Evolutionary conservation across 352 stramenopile species (phyloP), one percentile per base, ranked within the genome.

Genomic region (Phytophthora boehmeriae): DNA sequence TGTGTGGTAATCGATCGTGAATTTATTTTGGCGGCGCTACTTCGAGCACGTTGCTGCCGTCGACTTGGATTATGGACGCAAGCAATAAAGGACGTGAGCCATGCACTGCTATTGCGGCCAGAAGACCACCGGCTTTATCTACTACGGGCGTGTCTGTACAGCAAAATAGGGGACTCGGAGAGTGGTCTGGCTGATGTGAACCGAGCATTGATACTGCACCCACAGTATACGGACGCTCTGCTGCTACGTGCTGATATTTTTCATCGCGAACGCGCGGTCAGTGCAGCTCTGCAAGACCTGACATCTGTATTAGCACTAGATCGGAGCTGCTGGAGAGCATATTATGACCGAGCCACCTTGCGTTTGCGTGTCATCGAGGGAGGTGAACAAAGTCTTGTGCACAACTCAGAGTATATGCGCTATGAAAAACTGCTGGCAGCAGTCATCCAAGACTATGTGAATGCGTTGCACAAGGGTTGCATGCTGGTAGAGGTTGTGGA

Each of bases 401-500:
- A 89, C 64, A 77, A 91, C 49, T 89, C 79, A 53, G 79, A 88
- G 39, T 75, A 88, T 50, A 77, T 89, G 69, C 80, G 68, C 39
- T 89, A 91, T 51, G 79, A 86, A 28, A 63, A 86, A 30, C 53
- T 91, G 34, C 58, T 91, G 6, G 71, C 76, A 6, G 74, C 59
- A 11, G 88, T 89, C 53, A 83, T 93, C 39, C 77, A 91, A 59
- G 84, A 92, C 55, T 93, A 90, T 54, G 60, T 90, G 35, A 89
- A 80, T 39, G 76, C 84, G 1, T 54, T 93, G 8, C 82, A 80
- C 34, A 87, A 89, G 19, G 84, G 82, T 39, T 93, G 84, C 35
- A 80, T 74, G 28, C 73, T 93, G 41, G 68, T 87, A 13, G 84
- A 93, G 52, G 78, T 92, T 16, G 73, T 92, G 22, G 84, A 93